Percentiles rank a stretch among this genome's conserved stretches.
phyloP scores from a whole-genome alignment of 1,139 yeast genomes.

The Blastobotrys niveus region DNA sequence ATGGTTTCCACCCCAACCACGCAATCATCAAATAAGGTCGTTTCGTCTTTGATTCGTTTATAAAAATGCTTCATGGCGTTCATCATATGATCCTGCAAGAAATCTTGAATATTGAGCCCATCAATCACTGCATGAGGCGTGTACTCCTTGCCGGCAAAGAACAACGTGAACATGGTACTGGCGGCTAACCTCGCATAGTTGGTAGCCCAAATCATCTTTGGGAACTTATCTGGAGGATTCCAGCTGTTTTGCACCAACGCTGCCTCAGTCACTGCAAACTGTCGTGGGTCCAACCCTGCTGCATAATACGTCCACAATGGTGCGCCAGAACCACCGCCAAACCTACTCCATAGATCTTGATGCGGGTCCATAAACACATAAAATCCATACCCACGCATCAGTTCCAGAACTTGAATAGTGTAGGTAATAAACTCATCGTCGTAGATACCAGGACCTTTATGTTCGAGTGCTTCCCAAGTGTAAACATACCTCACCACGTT shows the following conservation, averaged over 20 bases:
- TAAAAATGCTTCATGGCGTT: slow-evolving; percentile 51
- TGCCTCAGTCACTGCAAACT: slow-evolving; percentile 64
- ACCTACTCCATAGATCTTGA: slow-evolving; percentile 93
- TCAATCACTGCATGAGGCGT: slow-evolving; percentile 63
- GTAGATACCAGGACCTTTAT: slow-evolving; percentile 76
- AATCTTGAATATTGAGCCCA: slow-evolving; percentile 69
- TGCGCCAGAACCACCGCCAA: slow-evolving; percentile 92
- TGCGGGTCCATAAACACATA: slow-evolving; percentile 84
- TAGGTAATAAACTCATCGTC: slow-evolving; percentile 73
- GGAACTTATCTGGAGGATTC: slow-evolving; percentile 45
- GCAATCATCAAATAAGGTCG: slow-evolving; percentile 47
- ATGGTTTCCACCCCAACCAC: slow-evolving; percentile 71
- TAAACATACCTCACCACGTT: slow-evolving; percentile 70
- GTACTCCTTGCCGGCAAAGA: slow-evolving; percentile 68
- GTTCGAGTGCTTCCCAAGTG: slow-evolving; percentile 94
- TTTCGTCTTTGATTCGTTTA: slow-evolving; percentile 44
- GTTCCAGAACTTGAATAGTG: slow-evolving; percentile 55
- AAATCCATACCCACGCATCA: slow-evolving; percentile 58
- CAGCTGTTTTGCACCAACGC: slow-evolving; percentile 62
- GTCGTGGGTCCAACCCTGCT: slow-evolving; percentile 78
- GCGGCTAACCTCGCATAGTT: slow-evolving; percentile 74
- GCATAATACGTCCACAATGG: slow-evolving; percentile 94
- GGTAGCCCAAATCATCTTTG: slow-evolving; percentile 92
- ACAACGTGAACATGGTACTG: slow-evolving; percentile 77
- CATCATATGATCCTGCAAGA: slow-evolving; percentile 57